These are phyloP conservation scores for Penicillium chermesinum DNA, from an alignment of 495 filamentous ascomycete species.

Conservation along the genomic window DNA sequence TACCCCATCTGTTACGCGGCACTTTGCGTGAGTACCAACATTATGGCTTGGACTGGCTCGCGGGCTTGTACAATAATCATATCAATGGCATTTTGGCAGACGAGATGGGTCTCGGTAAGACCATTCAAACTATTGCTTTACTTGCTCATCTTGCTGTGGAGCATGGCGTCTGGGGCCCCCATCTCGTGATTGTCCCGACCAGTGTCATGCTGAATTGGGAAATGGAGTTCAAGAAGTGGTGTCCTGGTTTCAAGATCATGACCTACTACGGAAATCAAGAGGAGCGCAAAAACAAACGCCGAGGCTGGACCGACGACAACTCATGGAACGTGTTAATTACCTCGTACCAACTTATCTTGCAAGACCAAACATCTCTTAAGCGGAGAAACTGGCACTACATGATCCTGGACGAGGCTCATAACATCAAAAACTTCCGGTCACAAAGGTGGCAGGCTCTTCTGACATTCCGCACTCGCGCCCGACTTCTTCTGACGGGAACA, in stretches of 20 bases:
- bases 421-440: constrained; percentile 99
- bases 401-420: constrained; percentile 97
- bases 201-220: constrained; percentile 99
- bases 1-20: constrained; percentile 86
- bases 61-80: constrained; percentile 81
- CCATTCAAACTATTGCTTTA: constrained; percentile 95
- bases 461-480: constrained; percentile 80
- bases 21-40: constrained; percentile 96
- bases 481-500: constrained; percentile 89
- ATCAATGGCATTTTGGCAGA: constrained; percentile 98
- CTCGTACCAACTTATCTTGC: constrained; percentile 90
- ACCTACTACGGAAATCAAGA: constrained; percentile 94
- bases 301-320: constrained; percentile 85
- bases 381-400: constrained; percentile 96
- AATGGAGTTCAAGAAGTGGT: constrained; percentile 99
- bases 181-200: constrained; percentile 93
- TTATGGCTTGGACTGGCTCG: constrained; percentile 93
- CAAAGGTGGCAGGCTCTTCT: constrained; percentile 94
- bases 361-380: constrained; percentile 91
- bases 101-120: constrained; percentile 99
- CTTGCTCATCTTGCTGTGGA: constrained; percentile 90
- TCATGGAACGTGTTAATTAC: constrained; percentile 97
- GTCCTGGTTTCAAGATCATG: constrained; percentile 95
- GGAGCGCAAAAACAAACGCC: constrained; percentile 83
- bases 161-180: constrained; percentile 90